Percentiles rank a stretch among this genome's conserved stretches.
Evolutionary conservation across 2,329 filamentous ascomycete genomes (phyloP).

Genomic region (Arthrinium phaeospermum): DNA sequence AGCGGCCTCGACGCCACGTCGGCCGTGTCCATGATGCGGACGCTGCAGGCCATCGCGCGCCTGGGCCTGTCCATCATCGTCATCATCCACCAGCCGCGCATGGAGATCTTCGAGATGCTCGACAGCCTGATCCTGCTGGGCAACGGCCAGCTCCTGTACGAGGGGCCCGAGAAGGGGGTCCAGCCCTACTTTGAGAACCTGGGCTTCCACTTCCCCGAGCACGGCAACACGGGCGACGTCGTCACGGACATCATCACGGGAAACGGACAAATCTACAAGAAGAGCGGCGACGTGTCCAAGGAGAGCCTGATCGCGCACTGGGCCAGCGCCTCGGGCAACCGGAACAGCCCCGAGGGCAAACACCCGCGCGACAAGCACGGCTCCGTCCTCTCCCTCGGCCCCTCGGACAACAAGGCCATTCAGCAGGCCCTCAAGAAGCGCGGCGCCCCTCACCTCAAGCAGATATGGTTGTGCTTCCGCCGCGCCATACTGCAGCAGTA

Average conservation of each 20-base stretch:
- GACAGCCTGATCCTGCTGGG: constrained; percentile 62
- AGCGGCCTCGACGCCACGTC: constrained; percentile 60
- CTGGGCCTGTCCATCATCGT: constrained; percentile 63
- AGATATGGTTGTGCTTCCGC: constrained; percentile 57
- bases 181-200: constrained; percentile 56
- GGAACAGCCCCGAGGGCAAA: constrained; percentile 31
- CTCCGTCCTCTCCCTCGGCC: constrained; percentile 35
- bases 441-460: constrained; percentile 53
- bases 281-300: constrained; percentile 51
- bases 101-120: constrained; percentile 63
- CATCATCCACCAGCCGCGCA: constrained; percentile 65
- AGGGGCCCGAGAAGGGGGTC: constrained; percentile 51
- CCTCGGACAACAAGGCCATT: constrained; percentile 45
- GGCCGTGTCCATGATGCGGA: constrained; percentile 60
- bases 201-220: constrained; percentile 56
- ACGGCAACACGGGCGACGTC: constrained; percentile 61
- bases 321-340: constrained; percentile 40
- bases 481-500: constrained; percentile 63
- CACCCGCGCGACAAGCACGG: constrained; percentile 32
- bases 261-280: constrained; percentile 58
- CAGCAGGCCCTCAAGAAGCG: constrained; percentile 53
- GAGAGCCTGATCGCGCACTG: constrained; percentile 57
- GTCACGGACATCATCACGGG: constrained; percentile 68
- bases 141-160: constrained; percentile 61
- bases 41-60: constrained; percentile 58